These are phyloP conservation scores for Xerocomus amazonicus DNA, from an alignment of 1,284 basidiomycete genomes.

Conservation along the genomic window DNA sequence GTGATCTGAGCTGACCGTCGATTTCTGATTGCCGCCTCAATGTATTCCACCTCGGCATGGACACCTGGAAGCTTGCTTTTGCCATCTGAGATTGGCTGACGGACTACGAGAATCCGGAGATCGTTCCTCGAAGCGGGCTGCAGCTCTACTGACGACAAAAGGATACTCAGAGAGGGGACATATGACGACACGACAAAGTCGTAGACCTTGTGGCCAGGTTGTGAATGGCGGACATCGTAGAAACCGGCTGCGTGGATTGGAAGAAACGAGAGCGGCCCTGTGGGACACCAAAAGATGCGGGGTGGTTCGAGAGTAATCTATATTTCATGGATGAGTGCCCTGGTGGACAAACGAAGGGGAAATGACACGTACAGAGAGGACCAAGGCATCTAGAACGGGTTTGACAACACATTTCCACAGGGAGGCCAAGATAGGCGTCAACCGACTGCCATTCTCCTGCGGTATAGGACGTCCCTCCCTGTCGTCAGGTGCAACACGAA, in stretches of 20 bases:
- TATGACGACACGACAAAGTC: slow-evolving; percentile 13
- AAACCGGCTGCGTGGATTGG: slow-evolving; percentile 12
- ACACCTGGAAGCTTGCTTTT: neutral
- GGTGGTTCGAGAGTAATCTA: neutral
- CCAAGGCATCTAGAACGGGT: slow-evolving; percentile 8
- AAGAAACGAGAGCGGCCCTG: slow-evolving; percentile 11
- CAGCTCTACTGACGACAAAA: neutral
- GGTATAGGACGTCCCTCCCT: neutral
- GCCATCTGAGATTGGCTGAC: neutral
- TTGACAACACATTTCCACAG: slow-evolving; percentile 7
- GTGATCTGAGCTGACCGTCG: neutral
- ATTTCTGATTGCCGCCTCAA: neutral
- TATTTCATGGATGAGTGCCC: neutral
- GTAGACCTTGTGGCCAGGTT: slow-evolving; percentile 2
- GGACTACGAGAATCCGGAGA: neutral
- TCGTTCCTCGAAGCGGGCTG: neutral
- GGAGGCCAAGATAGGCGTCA: slow-evolving; percentile 1
- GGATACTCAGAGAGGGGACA: slow-evolving; percentile 4
- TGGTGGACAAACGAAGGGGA: neutral
- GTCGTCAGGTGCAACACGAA: neutral
- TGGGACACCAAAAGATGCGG: slow-evolving; percentile 14
- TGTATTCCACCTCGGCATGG: neutral
- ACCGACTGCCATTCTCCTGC: neutral
- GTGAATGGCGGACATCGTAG: neutral
- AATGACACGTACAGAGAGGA: neutral